These are phyloP conservation scores for Mallotus nudiflorus DNA, from an alignment of 345 rosid genomes.

Conservation along the genomic window DNA sequence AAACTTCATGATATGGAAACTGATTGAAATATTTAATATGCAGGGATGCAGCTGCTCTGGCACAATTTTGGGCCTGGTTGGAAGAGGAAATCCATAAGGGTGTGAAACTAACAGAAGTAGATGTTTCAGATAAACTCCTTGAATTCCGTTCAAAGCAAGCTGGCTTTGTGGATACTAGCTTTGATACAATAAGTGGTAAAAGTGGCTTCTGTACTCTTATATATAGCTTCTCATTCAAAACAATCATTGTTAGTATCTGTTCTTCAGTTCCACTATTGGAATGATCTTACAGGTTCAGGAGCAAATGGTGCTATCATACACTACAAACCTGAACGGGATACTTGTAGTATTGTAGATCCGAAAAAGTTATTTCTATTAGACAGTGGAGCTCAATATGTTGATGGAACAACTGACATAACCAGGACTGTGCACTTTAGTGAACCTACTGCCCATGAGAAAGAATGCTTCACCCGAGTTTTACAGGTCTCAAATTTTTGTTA, in stretches of 20 bases:
- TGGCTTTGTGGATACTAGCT: constrained; percentile 91
- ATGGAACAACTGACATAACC: constrained; percentile 96
- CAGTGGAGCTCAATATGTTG: constrained; percentile 94
- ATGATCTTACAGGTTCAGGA: constrained; percentile 70
- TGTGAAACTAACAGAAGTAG: constrained; percentile 77
- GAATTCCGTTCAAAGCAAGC: constrained; percentile 78
- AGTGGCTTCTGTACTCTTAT: constrained; percentile 22
- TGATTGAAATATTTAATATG: constrained; percentile 18
- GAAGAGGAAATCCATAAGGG: constrained; percentile 70
- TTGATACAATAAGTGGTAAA: constrained; percentile 93
- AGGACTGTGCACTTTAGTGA: constrained; percentile 91
- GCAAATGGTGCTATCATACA: constrained; percentile 97
- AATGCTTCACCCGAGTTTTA: constrained; percentile 90
- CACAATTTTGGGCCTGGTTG: constrained; percentile 92
- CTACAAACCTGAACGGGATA: constrained; percentile 81
- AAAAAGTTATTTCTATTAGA: constrained; percentile 77
- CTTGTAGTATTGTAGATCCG: constrained; percentile 75
- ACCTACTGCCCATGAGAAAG: constrained; percentile 77
- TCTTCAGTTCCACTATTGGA: constrained; percentile 14
- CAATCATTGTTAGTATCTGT: neutral
- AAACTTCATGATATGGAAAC: constrained; percentile 2
- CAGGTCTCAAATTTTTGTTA: constrained; percentile 47
- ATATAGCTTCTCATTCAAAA: neutral
- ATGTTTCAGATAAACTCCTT: constrained; percentile 81
- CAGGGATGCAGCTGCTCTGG: constrained; percentile 97